A percentile compares a stretch with the other conserved stretches of the same genome.
These are phyloP conservation scores for Mycena kentingensis DNA, from an alignment of 768 basidiomycete genomes.

Conservation along the genomic window DNA sequence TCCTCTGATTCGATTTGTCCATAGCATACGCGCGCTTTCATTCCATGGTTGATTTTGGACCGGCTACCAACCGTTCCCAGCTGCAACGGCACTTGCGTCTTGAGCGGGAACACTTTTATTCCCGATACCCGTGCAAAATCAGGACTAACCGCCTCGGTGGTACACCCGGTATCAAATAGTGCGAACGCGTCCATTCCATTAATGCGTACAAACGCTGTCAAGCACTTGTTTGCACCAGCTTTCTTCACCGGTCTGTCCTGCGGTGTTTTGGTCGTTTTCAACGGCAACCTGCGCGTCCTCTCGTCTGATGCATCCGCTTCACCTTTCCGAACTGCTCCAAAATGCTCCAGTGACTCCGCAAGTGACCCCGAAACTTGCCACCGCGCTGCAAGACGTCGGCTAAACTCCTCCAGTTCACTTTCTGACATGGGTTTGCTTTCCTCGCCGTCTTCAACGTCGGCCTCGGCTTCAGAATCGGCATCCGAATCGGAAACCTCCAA, in stretches of 20 bases:
- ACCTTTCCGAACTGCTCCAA: not conserved
- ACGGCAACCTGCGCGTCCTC: not conserved
- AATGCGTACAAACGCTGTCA: slow-evolving; percentile 8
- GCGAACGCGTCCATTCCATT: slow-evolving; percentile 14
- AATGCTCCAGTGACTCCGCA: not conserved
- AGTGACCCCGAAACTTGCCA: not conserved
- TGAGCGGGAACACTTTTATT: slow-evolving; percentile 11
- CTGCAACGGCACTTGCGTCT: slow-evolving; percentile 28
- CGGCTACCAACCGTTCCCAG: slow-evolving; percentile 35
- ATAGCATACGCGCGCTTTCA: slow-evolving; percentile 14
- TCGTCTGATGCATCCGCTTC: not conserved
- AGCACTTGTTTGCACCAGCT: not conserved
- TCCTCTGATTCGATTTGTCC: not conserved
- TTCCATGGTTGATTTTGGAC: slow-evolving; percentile 31
- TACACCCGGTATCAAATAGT: slow-evolving; percentile 20
- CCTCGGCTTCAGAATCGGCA: not conserved
- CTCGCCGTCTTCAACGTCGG: no score
- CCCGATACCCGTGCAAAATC: slow-evolving; percentile 22
- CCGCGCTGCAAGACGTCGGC: no score
- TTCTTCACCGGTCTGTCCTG: not conserved
- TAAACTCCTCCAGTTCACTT: not conserved
- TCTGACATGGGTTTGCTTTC: no score
- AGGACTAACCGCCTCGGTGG: slow-evolving; percentile 23
- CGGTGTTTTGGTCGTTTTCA: not conserved
- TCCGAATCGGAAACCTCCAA: not conserved